Base-by-base conservation (phyloP, 768 basidiomycete genomes). In the Filobasidium floriforme region DNA sequence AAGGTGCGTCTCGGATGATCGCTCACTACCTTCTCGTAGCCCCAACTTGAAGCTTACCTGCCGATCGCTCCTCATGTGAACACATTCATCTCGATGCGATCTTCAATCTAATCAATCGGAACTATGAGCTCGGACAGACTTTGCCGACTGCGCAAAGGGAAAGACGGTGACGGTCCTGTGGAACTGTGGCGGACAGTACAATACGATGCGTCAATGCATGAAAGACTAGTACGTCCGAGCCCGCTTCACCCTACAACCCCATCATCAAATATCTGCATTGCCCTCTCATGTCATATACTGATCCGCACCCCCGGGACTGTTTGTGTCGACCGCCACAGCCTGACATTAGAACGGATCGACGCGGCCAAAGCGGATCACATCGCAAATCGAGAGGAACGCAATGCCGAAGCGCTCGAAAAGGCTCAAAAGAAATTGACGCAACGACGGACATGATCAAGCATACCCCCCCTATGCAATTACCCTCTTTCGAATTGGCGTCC, bases 341-440 rank as follows among this genome's bases (percentile, higher is more conserved):
- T 65, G 43, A 65, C 57, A 19, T n/a, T 65, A 18, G 64, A 65
- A 59, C 57, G 64, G 6, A 49, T 65, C 32, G 64, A 65, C n/a
- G 59, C 14, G n/a, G 59, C 59, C 57, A 65, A 65, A 57, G 44
- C 44, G 55, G 64, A 65, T 9, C 59, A 65, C 32, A 60, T 65
- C 44, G 29, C 59, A 29, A 65, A 65, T 49, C 57, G 64, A 43
- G 57, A 24, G 15, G 54, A 57, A 32, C 22, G 54, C 18, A 57
- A 57, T 15, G 54, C 54, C 26, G 22, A 57, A 57, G 54, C 54
- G 29, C 54, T 57, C 24, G 54, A 57, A 57, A 57, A 57, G 54
- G 54, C 54, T 57, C 54, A 57, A 57, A 57, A 57, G 54, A 57
- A 57, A 28, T 28, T 57, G 18, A 57, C 54, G 5, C 54, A 57